phyloP scores from a whole-genome alignment of 1,284 basidiomycete genomes.

The Vanrija sp. region DNA sequence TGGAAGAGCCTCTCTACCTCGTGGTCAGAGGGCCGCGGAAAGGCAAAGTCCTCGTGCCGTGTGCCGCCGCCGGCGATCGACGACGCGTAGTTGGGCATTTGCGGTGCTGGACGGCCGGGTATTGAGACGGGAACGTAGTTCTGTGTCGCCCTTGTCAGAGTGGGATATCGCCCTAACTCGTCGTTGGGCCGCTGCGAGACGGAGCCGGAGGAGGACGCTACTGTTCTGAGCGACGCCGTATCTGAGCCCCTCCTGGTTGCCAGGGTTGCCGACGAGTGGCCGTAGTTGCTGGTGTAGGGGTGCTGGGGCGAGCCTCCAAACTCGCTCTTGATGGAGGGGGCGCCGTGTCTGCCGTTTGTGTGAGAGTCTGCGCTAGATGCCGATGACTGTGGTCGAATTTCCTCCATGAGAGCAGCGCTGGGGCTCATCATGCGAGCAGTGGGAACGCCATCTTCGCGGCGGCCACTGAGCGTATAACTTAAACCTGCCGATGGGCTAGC shows the following conservation, averaged over 20 bases:
- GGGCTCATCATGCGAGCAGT: background rate
- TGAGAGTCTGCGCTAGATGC: background rate
- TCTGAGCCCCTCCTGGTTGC: constrained; percentile 27
- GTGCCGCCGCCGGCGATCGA: constrained; percentile 42
- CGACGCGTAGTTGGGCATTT: constrained; percentile 25
- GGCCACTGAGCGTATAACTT: too few species aligned
- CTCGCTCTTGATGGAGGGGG: constrained; percentile 7
- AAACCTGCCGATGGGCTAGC: constrained; percentile 27
- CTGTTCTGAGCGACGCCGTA: constrained; percentile 28
- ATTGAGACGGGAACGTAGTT: background rate
- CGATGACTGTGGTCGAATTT: background rate
- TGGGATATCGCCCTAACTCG: constrained; percentile 38
- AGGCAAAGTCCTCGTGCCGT: constrained; percentile 56
- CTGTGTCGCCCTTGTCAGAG: constrained; percentile 5
- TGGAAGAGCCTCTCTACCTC: constrained; percentile 75
- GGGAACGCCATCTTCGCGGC: too few species aligned
- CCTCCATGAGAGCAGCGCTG: background rate
- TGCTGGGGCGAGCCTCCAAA: constrained; percentile 26
- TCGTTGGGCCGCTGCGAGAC: constrained; percentile 20
- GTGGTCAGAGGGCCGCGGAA: constrained; percentile 67
- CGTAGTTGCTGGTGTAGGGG: constrained; percentile 7
- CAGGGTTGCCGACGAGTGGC: background rate
- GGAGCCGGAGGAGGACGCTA: constrained; percentile 23
- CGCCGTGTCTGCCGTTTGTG: background rate
- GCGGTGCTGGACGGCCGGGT: background rate